Conservation (phyloP, 306 rosid species). For the Vicia sativa region DNA sequence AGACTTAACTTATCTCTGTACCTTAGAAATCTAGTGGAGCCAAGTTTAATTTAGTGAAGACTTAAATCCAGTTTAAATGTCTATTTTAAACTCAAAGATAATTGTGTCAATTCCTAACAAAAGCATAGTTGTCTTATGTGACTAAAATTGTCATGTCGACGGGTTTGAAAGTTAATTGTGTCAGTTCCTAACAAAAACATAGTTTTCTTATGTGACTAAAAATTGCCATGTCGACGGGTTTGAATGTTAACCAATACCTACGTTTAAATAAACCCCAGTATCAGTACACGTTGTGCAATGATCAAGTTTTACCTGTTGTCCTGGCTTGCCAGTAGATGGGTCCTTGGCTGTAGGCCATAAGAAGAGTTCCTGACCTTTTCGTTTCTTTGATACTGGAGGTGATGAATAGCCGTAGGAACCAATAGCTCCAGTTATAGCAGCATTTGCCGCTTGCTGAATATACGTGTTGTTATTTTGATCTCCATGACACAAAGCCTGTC, state of each 20-base stretch:
- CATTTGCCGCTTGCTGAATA: constrained; percentile 97
- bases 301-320: constrained; percentile 72
- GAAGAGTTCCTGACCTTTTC: constrained; percentile 76
- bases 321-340: constrained; percentile 62
- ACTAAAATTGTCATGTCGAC: constrained; percentile 9
- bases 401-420: constrained; percentile 92
- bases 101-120: constrained; percentile 4
- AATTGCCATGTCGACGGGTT: neutral
- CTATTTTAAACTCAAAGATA: constrained; percentile 21
- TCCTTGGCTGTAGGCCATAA: constrained; percentile 77
- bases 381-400: constrained; percentile 81
- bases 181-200: constrained; percentile 8
- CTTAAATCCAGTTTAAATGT: constrained; percentile 8
- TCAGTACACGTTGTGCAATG: constrained; percentile 14
- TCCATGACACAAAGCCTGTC: constrained; percentile 94
- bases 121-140: constrained; percentile 13
- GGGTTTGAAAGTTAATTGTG: neutral
- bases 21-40: constrained; percentile 17
- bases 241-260: constrained; percentile 20
- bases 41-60: constrained; percentile 28
- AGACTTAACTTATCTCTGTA: constrained; percentile 7
- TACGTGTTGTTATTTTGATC: constrained; percentile 75
- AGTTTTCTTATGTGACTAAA: constrained; percentile 20
- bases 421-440: constrained; percentile 99
- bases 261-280: constrained; percentile 21